Conservation (phyloP, 106 monocot species). For the Acorus calamus region DNA sequence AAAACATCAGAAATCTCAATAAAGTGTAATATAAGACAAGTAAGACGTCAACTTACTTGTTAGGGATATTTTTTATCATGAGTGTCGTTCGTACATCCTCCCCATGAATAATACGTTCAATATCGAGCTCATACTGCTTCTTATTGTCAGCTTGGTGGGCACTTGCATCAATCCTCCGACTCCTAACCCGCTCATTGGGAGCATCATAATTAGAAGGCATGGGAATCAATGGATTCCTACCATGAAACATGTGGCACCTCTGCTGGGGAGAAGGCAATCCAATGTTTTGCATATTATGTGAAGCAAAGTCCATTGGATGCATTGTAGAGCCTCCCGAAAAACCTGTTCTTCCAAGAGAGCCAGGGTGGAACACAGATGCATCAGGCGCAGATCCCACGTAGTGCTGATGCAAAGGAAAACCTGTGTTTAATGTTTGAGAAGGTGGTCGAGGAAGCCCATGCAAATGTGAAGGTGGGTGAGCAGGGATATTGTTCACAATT, state of each 20-base stretch:
- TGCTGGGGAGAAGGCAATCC: constrained; percentile 55
- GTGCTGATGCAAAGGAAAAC: constrained; percentile 31
- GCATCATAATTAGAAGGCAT: constrained; percentile 25
- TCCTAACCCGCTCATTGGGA: constrained; percentile 48
- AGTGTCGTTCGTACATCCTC: constrained; percentile 84
- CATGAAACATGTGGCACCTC: constrained; percentile 47
- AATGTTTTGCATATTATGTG: constrained; percentile 35
- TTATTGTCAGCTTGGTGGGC: constrained; percentile 59
- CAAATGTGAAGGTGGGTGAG: constrained; percentile 22
- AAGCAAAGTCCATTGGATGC: constrained; percentile 37
- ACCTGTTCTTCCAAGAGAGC: constrained; percentile 55
- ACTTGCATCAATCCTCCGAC: constrained; percentile 41
- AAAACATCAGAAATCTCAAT: too few species aligned
- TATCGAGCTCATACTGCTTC: constrained; percentile 88
- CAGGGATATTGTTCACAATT: constrained; percentile 16
- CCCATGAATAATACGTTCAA: constrained; percentile 63
- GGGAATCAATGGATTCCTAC: constrained; percentile 43
- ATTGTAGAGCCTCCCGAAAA: constrained; percentile 44
- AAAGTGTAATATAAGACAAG: not conserved
- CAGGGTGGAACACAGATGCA: constrained; percentile 36
- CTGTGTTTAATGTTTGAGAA: constrained; percentile 39
- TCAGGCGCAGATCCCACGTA: constrained; percentile 87
- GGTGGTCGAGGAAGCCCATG: constrained; percentile 59
- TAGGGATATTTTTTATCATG: constrained; percentile 98
- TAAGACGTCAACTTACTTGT: constrained; percentile 48